Base-by-base conservation (phyloP, 2,329 filamentous ascomycete species). In the Anthostomella pinea region DNA sequence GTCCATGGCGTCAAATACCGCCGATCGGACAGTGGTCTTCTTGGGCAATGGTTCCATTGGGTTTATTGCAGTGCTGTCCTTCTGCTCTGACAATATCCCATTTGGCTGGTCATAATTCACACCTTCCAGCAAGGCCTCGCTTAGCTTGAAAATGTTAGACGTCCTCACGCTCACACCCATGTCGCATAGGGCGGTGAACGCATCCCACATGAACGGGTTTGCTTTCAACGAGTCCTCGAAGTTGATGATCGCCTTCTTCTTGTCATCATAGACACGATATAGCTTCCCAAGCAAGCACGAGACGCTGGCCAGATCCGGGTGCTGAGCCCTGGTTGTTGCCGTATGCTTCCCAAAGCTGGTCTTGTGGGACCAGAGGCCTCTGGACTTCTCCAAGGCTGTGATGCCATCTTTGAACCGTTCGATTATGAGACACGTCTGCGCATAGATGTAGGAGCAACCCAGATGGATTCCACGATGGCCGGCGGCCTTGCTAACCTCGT, bases 191-290 rank as follows among this genome's bases (percentile, higher is more conserved):
- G 80, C 84, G 15, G 83, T 81, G 54, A 97, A 97, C 0, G 91
- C 90, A 69, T 98, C 93, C 93, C 93, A 98, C 78, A 95, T 93
- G 63, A 97, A 91, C 2, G 93, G 90, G 56, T 97, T 98, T 36
- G 82, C 63, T 64, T 90, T 94, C 53, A 98, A 68, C 5, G 90
- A 81, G 42, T 94, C 88, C 49, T 95, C 88, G 58, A 93, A 97
- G 60, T 80, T 88, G 48, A 85, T 78, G 11, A 91, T 81, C 6
- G 93, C 90, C 62, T 87, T 89, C 51, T 85, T 85, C 55, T 85
- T 85, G 53, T 87, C 76, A 51, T 95, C 85, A 52, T 93, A 83
- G 3, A 79, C 87, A 31, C 85, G 80, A 67, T 89, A 91, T 18
- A 98, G 70, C 64, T 94, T 95, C 17, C 88, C 93, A 19, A 95